A percentile compares a stretch with the other conserved stretches of the same genome.
These are phyloP conservation scores for Anisodus acutangulus DNA, from an alignment of 257 asterid genomes.

Conservation along the genomic window DNA sequence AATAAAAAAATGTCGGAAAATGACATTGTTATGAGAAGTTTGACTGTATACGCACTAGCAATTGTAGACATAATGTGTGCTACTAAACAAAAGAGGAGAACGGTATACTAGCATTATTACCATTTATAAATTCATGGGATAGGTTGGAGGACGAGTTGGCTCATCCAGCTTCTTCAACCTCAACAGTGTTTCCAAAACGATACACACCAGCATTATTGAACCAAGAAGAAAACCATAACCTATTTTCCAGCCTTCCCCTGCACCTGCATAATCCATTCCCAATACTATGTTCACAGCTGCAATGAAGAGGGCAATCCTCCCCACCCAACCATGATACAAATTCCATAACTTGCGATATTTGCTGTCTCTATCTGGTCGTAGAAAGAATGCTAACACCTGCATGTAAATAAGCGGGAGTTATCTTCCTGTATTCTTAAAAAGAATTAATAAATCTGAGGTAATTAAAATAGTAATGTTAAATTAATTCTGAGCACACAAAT, in stretches of 20 bases:
- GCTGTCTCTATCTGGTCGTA: slow-evolving; percentile 73
- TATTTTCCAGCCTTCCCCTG: slow-evolving; percentile 69
- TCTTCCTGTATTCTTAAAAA: too few species aligned
- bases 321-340: slow-evolving; percentile 76
- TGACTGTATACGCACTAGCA: background rate
- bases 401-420: background rate
- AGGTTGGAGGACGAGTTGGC: slow-evolving; percentile 46
- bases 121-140: slow-evolving; percentile 43
- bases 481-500: too few species aligned
- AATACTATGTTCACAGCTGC: slow-evolving; percentile 72
- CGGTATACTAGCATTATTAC: background rate
- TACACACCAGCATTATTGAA: slow-evolving; percentile 44
- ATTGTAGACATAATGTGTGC: background rate
- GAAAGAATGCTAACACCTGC: slow-evolving; percentile 77
- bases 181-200: slow-evolving; percentile 65
- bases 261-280: slow-evolving; percentile 75
- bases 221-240: slow-evolving; percentile 78
- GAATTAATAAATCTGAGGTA: too few species aligned
- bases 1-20: background rate
- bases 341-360: slow-evolving; percentile 72
- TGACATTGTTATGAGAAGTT: background rate
- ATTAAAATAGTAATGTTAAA: too few species aligned
- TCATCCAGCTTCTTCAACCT: slow-evolving; percentile 55
- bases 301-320: slow-evolving; percentile 72
- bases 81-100: background rate